A percentile compares a stretch with the other conserved stretches of the same genome.
These are phyloP conservation scores for Magnaporthiopsis poae DNA, from an alignment of 2,329 filamentous ascomycete genomes.

Conservation along the genomic window DNA sequence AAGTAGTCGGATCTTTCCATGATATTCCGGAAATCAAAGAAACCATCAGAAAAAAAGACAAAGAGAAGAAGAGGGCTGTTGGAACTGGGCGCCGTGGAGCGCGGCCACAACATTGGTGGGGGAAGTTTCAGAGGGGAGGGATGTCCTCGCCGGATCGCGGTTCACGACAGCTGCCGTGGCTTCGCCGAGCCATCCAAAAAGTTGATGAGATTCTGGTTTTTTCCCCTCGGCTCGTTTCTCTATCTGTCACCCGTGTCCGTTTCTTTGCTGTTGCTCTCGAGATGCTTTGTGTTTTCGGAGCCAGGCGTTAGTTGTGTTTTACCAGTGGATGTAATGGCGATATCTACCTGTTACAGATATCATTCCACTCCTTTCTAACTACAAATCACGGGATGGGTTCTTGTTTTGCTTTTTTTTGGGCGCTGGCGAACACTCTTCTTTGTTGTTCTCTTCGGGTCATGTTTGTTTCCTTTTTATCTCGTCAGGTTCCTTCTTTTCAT, in stretches of 20 bases:
- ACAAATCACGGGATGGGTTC: not conserved
- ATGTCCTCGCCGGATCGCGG: not conserved
- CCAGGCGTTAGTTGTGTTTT: conserved; percentile 5
- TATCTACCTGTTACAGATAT: conserved; percentile 4
- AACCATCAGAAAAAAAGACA: not conserved
- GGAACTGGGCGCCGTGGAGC: not conserved
- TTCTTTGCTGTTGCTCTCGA: conserved; percentile 3
- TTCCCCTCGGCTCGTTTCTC: conserved; percentile 1
- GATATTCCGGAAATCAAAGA: conserved; percentile 1
- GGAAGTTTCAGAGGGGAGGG: not conserved
- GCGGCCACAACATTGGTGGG: not conserved
- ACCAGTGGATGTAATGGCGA: conserved; percentile 8
- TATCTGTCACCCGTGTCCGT: conserved; percentile 1
- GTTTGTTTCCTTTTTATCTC: not conserved
- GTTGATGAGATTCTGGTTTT: not conserved
- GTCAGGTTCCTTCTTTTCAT: not conserved
- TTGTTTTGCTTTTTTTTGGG: not conserved
- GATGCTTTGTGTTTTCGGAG: not conserved
- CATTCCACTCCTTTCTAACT: not conserved
- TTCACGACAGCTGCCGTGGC: not conserved
- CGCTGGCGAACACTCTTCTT: not conserved
- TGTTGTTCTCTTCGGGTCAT: not conserved
- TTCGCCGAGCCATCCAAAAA: not conserved
- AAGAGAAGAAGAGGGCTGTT: not conserved
- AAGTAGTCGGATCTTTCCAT: conserved; percentile 1